A percentile compares a stretch with the other conserved stretches of the same genome.
phyloP scores from a whole-genome alignment of 371 early-diverging fungal genomes.

The Mortierella sp. region DNA sequence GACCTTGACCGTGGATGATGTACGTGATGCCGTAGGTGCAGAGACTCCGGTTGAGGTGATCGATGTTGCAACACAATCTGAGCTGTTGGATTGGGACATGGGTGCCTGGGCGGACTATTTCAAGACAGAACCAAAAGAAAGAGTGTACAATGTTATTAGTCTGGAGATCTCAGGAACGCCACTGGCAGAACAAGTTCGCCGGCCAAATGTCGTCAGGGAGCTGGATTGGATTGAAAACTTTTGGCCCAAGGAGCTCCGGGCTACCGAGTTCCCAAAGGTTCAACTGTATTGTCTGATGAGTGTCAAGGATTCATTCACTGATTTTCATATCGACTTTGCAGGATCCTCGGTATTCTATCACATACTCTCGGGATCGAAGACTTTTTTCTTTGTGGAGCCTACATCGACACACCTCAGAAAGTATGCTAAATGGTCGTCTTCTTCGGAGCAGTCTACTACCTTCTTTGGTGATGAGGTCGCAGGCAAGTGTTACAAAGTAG shows the following conservation, averaged over 20 bases:
- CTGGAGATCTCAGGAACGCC: slow-evolving; percentile 84
- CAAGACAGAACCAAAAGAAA: slow-evolving; percentile 63
- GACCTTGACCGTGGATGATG: slow-evolving; percentile 69
- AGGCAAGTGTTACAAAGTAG: slow-evolving; percentile 70
- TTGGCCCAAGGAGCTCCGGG: slow-evolving; percentile 78
- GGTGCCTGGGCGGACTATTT: slow-evolving; percentile 87
- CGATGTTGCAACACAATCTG: slow-evolving; percentile 88
- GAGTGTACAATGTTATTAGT: slow-evolving; percentile 88
- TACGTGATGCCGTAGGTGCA: slow-evolving; percentile 76
- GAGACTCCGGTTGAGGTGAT: slow-evolving; percentile 35
- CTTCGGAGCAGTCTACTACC: slow-evolving; percentile 80
- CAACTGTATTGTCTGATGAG: slow-evolving; percentile 94
- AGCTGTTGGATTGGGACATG: slow-evolving; percentile 80
- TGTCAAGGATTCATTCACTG: slow-evolving; percentile 87
- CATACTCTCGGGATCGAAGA: slow-evolving; percentile 82
- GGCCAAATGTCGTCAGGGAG: slow-evolving; percentile 84
- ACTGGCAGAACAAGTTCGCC: slow-evolving; percentile 69
- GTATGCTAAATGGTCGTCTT: slow-evolving; percentile 88
- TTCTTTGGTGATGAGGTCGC: slow-evolving; percentile 86
- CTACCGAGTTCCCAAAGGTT: slow-evolving; percentile 81
- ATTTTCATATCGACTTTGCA: slow-evolving; percentile 94
- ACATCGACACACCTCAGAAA: slow-evolving; percentile 82
- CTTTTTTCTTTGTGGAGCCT: slow-evolving; percentile 90
- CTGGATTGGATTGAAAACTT: slow-evolving; percentile 87
- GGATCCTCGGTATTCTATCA: slow-evolving; percentile 93